Percentiles rank a stretch among this genome's conserved stretches.
These are phyloP conservation scores for Limonium bicolor DNA, from an alignment of 148 eudicot genomes.

Conservation along the genomic window DNA sequence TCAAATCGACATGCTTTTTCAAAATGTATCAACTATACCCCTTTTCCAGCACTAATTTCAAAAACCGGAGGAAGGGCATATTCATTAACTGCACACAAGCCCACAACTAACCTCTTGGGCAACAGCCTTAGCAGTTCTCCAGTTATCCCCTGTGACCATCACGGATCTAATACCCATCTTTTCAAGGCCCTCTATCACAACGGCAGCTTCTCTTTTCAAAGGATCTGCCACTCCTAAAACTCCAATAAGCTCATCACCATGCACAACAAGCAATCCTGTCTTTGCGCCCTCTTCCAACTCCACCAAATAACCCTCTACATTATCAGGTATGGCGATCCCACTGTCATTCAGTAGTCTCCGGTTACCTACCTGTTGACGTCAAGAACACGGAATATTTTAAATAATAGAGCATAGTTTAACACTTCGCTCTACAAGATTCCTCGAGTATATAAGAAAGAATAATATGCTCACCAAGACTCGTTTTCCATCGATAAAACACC, in stretches of 20 bases:
- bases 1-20: too few species aligned
- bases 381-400: constrained; percentile 1
- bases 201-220: constrained; percentile 87
- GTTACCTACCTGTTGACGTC: constrained; percentile 87
- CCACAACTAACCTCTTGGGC: constrained; percentile 77
- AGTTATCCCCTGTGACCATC: constrained; percentile 97
- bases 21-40: too few species aligned
- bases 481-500: constrained; percentile 47
- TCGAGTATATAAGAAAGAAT: background rate
- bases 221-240: constrained; percentile 90
- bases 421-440: too few species aligned
- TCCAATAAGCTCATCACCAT: constrained; percentile 46
- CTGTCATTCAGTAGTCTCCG: constrained; percentile 66
- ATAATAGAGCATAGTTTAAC: too few species aligned
- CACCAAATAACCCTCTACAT: constrained; percentile 43
- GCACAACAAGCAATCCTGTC: constrained; percentile 78
- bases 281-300: constrained; percentile 85
- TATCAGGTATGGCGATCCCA: constrained; percentile 30
- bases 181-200: constrained; percentile 80
- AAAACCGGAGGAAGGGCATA: too few species aligned
- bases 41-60: too few species aligned
- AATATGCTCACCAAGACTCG: constrained; percentile 57
- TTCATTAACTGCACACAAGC: too few species aligned
- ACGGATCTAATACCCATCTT: constrained; percentile 88
- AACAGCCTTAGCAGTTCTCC: constrained; percentile 89